These are phyloP conservation scores for Diaporthe sp. DNA, from an alignment of 2,329 filamentous ascomycete species.

Conservation along the genomic window DNA sequence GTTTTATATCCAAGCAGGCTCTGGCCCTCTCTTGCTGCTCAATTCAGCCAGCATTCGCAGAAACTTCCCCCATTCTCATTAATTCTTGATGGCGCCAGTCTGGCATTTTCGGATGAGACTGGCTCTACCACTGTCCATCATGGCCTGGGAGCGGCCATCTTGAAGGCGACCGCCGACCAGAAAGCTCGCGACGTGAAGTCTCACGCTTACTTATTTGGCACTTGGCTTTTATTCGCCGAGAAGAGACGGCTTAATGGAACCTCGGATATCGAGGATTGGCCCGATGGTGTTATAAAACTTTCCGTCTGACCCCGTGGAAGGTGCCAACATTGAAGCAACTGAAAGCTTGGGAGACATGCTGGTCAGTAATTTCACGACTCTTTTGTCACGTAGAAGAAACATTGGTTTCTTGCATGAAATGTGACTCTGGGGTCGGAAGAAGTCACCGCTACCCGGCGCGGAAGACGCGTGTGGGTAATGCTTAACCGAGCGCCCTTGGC, in stretches of 20 bases:
- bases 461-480: neutral
- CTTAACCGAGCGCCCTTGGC: slow-evolving; percentile 23
- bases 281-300: neutral
- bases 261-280: neutral
- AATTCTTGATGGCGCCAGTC: neutral
- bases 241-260: neutral
- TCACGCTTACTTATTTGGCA: neutral
- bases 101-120: neutral
- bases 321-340: too few relatives aligned
- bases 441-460: neutral
- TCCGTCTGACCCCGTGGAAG: neutral
- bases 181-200: neutral
- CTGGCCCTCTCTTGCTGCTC: neutral
- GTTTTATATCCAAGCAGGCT: neutral
- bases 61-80: neutral
- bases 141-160: neutral
- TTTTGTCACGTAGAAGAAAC: neutral
- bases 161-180: neutral
- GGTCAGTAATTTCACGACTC: too few relatives aligned
- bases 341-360: too few relatives aligned
- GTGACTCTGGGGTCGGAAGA: neutral
- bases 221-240: neutral
- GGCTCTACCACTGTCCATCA: neutral
- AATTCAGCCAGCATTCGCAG: neutral
- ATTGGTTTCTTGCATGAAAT: neutral